These are phyloP conservation scores for Mycena venus DNA, from an alignment of 768 basidiomycete genomes.

Conservation along the genomic window DNA sequence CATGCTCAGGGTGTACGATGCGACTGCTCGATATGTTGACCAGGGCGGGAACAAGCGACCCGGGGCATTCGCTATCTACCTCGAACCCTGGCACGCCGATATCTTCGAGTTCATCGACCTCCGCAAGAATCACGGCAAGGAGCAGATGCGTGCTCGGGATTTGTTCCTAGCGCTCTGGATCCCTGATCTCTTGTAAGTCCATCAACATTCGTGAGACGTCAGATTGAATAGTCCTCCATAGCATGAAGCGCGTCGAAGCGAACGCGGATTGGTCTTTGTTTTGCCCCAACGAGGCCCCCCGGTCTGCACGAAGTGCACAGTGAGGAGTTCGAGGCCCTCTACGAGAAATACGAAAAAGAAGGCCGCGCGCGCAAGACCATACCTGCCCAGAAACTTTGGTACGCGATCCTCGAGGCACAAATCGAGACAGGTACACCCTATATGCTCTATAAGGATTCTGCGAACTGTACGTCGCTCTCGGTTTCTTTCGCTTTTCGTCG, in stretches of 20 bases:
- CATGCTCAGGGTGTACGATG: constrained; percentile 98
- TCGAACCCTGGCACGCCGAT: constrained; percentile 99
- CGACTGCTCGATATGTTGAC: constrained; percentile 98
- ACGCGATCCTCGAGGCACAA: constrained; percentile 95
- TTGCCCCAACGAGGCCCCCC: constrained; percentile 97
- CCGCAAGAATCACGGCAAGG: constrained; percentile 99
- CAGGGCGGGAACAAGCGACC: constrained; percentile 99
- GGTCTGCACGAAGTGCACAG: constrained; percentile 90
- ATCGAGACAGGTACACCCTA: constrained; percentile 98
- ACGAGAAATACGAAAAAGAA: constrained; percentile 90
- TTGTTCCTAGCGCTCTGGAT: constrained; percentile 99
- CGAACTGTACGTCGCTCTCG: constrained; percentile 76
- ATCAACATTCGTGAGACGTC: neutral
- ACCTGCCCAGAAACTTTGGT: constrained; percentile 98
- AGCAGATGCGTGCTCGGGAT: constrained; percentile 97
- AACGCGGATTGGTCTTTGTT: constrained; percentile 95
- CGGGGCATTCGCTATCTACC: constrained; percentile 98
- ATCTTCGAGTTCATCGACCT: constrained; percentile 98
- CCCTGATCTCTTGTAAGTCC: constrained; percentile 91
- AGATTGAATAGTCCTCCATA: constrained; percentile 40
- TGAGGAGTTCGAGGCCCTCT: constrained; percentile 90
- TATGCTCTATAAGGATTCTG: constrained; percentile 98
- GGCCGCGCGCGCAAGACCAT: constrained; percentile 89
- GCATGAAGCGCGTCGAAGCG: constrained; percentile 97
- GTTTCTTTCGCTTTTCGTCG: neutral